Conservation (phyloP, 2,329 filamentous ascomycete genomes). For the Gaeumannomyces sp. region DNA sequence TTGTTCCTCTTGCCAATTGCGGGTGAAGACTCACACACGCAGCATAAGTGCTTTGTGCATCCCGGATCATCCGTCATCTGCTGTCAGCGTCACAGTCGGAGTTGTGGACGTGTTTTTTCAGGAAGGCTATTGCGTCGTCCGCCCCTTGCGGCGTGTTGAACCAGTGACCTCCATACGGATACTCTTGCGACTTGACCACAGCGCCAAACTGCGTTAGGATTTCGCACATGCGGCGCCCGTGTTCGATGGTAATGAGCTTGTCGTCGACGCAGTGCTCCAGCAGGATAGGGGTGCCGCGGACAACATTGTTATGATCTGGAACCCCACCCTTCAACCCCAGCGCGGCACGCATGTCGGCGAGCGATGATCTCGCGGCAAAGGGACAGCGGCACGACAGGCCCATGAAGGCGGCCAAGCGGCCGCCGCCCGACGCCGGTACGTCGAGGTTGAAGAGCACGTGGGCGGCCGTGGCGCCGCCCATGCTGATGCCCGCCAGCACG, state of each 20-base stretch:
- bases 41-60: neutral
- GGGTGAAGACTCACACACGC: neutral
- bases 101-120: neutral
- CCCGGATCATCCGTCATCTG: neutral
- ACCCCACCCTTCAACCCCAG: constrained; percentile 9
- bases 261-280: constrained; percentile 39
- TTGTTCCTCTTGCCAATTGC: too few species aligned
- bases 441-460: constrained; percentile 28
- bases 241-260: constrained; percentile 29
- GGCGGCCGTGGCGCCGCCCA: constrained; percentile 35
- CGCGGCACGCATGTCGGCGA: constrained; percentile 23
- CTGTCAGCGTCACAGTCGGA: neutral
- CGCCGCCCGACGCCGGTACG: constrained; percentile 11
- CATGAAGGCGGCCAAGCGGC: constrained; percentile 24
- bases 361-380: constrained; percentile 22
- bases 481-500: constrained; percentile 39
- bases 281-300: constrained; percentile 35
- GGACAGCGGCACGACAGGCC: constrained; percentile 32
- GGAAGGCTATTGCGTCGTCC: constrained; percentile 27
- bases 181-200: constrained; percentile 33
- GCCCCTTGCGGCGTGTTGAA: constrained; percentile 37
- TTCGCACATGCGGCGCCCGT: constrained; percentile 29
- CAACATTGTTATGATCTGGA: constrained; percentile 21
- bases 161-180: constrained; percentile 37
- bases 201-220: constrained; percentile 30